Conservation (phyloP, 331 rosid species). For the Cydonia oblonga region DNA sequence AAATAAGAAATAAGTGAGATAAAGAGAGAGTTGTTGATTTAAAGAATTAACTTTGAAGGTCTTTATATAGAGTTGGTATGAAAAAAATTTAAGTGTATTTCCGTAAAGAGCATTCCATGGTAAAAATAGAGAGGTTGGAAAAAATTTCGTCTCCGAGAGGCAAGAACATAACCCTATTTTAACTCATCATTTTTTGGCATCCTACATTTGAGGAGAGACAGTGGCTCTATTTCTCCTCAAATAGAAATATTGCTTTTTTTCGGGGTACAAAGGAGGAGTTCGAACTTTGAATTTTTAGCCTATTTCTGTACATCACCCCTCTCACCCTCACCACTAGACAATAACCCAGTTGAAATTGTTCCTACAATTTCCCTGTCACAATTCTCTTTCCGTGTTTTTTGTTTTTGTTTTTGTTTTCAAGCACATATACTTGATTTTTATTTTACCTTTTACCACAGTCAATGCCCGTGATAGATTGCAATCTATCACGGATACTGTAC, state of each 20-base stretch:
- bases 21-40: background rate
- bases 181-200: background rate
- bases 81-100: background rate
- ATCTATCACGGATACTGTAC: accelerated
- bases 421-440: too few relatives aligned
- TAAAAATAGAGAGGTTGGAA: background rate
- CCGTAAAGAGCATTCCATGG: background rate
- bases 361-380: too few relatives aligned
- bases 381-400: too few relatives aligned
- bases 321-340: too few relatives aligned
- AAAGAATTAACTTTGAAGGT: background rate
- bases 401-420: too few relatives aligned
- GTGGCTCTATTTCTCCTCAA: background rate
- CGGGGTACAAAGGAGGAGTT: background rate
- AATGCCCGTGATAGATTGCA: too few relatives aligned
- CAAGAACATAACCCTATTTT: background rate
- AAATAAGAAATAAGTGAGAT: background rate
- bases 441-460: too few relatives aligned
- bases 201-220: background rate
- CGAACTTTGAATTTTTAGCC: too few relatives aligned
- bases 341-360: too few relatives aligned
- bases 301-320: too few relatives aligned
- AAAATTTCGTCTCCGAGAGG: background rate
- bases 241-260: background rate
- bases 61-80: background rate